phyloP scores from a whole-genome alignment of 257 asterid species.

The Voacanga thouarsii region DNA sequence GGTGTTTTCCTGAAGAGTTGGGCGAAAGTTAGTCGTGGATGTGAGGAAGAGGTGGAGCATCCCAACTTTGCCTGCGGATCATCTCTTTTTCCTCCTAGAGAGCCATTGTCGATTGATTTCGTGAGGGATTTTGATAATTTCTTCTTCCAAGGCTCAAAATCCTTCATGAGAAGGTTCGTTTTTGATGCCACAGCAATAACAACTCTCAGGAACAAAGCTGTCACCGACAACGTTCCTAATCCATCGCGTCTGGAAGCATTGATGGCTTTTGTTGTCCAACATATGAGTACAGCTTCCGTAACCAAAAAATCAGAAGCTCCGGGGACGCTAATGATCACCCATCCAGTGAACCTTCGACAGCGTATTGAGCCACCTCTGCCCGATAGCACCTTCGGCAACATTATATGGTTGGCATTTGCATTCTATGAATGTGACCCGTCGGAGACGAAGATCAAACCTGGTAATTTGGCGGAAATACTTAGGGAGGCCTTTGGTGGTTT shows the following conservation, averaged over 20 bases:
- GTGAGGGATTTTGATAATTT: conserved; percentile 21
- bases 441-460: not conserved
- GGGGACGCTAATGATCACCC: conserved; percentile 23
- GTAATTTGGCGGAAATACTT: conserved; percentile 11
- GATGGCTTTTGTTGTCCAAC: conserved; percentile 20
- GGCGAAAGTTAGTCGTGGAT: conserved; percentile 11
- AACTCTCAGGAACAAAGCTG: not conserved
- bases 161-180: conserved; percentile 22
- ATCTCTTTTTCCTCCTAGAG: conserved; percentile 17
- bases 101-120: conserved; percentile 20
- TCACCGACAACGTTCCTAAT: conserved; percentile 6
- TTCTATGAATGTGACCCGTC: conserved; percentile 13
- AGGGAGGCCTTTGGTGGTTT: conserved; percentile 21
- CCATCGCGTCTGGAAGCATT: conserved; percentile 25
- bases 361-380: conserved; percentile 19
- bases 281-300: conserved; percentile 4
- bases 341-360: conserved; percentile 21
- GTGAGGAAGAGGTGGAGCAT: not conserved
- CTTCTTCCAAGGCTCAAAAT: conserved; percentile 24
- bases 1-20: conserved; percentile 18
- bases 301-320: not conserved
- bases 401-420: conserved; percentile 23
- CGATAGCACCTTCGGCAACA: conserved; percentile 13
- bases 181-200: conserved; percentile 9
- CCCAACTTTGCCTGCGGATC: conserved; percentile 18